phyloP scores from a whole-genome alignment of 345 rosid species.

The Sisymbrium altissimum region DNA sequence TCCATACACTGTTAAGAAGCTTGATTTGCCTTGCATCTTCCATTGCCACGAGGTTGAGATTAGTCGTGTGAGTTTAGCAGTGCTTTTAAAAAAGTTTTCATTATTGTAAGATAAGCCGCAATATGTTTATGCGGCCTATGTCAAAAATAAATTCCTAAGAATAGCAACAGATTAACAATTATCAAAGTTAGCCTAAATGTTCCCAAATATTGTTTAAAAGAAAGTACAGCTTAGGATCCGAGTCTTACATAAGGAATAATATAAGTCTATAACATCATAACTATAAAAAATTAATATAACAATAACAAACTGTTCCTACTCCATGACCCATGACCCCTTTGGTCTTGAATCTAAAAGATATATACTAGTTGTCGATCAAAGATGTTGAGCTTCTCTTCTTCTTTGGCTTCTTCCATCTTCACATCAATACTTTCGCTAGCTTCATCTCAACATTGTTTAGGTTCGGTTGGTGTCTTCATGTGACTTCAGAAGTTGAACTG shows the following conservation, averaged over 20 bases:
- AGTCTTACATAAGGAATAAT: neutral
- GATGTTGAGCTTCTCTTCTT: slow-evolving; percentile 9
- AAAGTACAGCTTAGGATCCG: neutral
- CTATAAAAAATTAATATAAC: too few species aligned
- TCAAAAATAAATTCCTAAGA: neutral
- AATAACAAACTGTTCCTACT: too few species aligned
- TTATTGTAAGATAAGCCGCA: neutral
- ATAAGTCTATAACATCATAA: slow-evolving; percentile 1
- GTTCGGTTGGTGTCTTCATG: slow-evolving; percentile 24
- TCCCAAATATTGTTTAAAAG: neutral
- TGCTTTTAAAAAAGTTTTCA: neutral
- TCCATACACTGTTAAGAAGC: too few species aligned
- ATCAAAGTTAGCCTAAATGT: slow-evolving; percentile 6
- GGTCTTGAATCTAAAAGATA: too few species aligned
- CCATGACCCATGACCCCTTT: too few species aligned
- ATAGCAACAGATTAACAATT: neutral
- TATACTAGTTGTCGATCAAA: slow-evolving; percentile 13
- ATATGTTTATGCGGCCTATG: neutral
- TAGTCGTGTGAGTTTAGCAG: neutral
- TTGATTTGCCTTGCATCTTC: too few species aligned
- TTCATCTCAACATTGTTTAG: slow-evolving; percentile 32
- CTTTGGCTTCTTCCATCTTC: slow-evolving; percentile 33
- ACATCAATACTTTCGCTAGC: slow-evolving; percentile 31
- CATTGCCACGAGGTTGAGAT: neutral
- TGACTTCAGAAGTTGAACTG: slow-evolving; percentile 24